phyloP scores from a whole-genome alignment of 2,329 filamentous ascomycete genomes.

The Rhexocercosporidium sp. region DNA sequence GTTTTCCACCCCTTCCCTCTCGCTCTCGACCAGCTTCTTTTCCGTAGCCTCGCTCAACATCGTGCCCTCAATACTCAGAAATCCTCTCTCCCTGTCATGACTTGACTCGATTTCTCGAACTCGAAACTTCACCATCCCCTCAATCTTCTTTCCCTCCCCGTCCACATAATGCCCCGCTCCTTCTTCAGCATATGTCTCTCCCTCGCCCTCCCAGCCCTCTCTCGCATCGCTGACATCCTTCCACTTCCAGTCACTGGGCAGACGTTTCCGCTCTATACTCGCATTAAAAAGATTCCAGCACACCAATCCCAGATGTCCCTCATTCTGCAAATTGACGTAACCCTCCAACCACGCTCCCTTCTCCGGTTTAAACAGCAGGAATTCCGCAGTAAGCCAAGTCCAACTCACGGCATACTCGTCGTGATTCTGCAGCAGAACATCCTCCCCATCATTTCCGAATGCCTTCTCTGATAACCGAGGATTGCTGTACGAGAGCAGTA shows the following conservation, averaged over 20 bases:
- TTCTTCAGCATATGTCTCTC: conserved; percentile 54
- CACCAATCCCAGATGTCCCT: conserved; percentile 86
- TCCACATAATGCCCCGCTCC: conserved; percentile 78
- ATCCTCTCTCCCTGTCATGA: conserved; percentile 75
- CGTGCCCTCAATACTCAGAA: conserved; percentile 87
- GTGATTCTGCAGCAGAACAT: conserved; percentile 57
- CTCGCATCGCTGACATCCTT: conserved; percentile 54
- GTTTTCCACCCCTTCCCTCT: conserved; percentile 49
- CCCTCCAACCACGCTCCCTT: conserved; percentile 79
- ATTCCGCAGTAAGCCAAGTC: conserved; percentile 86
- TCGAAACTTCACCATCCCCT: conserved; percentile 74
- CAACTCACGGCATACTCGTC: conserved; percentile 88
- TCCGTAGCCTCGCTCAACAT: conserved; percentile 76
- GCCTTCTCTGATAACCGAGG: conserved; percentile 67
- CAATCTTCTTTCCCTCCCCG: conserved; percentile 69
- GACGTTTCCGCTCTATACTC: conserved; percentile 75
- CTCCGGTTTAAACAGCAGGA: conserved; percentile 80
- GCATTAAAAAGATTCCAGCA: conserved; percentile 94
- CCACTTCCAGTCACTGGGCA: conserved; percentile 84
- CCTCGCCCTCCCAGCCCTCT: conserved; percentile 42
- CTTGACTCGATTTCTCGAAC: conserved; percentile 87
- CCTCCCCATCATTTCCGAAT: conserved; percentile 54
- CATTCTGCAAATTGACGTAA: conserved; percentile 82
- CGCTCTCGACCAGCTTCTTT: conserved; percentile 59
- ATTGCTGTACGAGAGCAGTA: conserved; percentile 77